Base-by-base conservation (phyloP, 2,329 filamentous ascomycete species). In the Fusarium tricinctum region DNA sequence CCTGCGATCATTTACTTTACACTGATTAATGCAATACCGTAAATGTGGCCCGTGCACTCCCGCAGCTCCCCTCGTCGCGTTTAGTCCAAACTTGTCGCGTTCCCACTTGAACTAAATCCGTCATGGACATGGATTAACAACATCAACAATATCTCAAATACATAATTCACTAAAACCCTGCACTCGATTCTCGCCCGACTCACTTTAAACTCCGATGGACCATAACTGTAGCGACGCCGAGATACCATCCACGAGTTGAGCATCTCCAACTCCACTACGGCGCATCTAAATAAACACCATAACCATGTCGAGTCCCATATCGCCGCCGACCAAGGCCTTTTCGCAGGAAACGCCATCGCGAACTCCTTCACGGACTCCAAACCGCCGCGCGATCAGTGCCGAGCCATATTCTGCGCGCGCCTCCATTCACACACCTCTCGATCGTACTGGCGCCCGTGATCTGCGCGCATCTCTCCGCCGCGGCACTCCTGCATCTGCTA, bases 401-500 rank as follows among this genome's bases (percentile, higher is more conserved):
- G 78, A 84, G 5, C 80, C 82, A 2, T 72, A 78, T 7, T 81
- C 83, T 14, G 79, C 77, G 22, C 79, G 76, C 45, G 76, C 74
- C 14, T 78, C 81, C 9, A 60, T 83, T n/a, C 79, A 80, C 57
- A 83, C 83, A 6, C 82, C 83, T 5, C 81, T 82, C 62, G 75
- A 80, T 52, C 78, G 79, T 35, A 76, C 68, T 26, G 71, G 71
- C 30, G 64, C 77, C 5, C 78, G 79, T 26, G 77, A 81, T 19
- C 73, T 80, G 32, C 76, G 80, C 46, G 80, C 79, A 50, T 81
- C 80, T 4, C 71, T 79, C 32, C 74, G 79, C 15, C 78, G 78
- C 32, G 82, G 81, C 13, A 80, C 81, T 40, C 82, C 83, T 12
- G 81, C 80, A 33, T 86, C 85, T 3, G 84, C 74, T 13, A 71